Evolutionary conservation across 345 rosid species (phyloP), one percentile per base, ranked within the genome.

Genomic region (Brassica cretica): DNA sequence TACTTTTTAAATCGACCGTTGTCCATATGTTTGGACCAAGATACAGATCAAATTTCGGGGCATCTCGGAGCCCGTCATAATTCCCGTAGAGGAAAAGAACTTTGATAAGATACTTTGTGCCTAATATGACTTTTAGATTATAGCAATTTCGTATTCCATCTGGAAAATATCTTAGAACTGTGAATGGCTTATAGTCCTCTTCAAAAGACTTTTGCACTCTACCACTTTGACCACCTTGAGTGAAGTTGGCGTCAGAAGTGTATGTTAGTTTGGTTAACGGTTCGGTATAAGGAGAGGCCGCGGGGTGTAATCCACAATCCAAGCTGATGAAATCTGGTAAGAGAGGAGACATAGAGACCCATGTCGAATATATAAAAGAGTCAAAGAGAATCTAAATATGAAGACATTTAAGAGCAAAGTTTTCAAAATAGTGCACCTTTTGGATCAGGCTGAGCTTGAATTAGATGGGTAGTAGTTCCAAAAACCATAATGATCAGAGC

Each of bases 91-190:
- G 44, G 58, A 86, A 84, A 18, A 8, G 11, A n/a, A 81, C 86
- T 58, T 81, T 71, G 64, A 86, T 71, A 15, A 83, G 27, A 74
- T 88, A 88, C 1, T 72, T 69, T 24, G 76, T 64, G 19, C 74
- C 77, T 59, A 41, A 12, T 2, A 9, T 8, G 19, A 74, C 71
- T 1, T 10, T 70, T 3, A 84, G 73, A 0, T 37, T 80, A 59
- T 88, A 88, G 71, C 88, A 86, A 25, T 84, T 86, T 66, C 68
- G 81, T 21, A 12, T 56, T 19, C 88, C 91, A 0, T 86, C 39
- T 0, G 86, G 85, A 74, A 86, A 86, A 60, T 74, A 77, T 74
- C 84, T 84, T 4, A 78, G 46, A 65, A 16, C 76, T 60, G 67
- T 73, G 1, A 16, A 4, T 71, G 78, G 84, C 41, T 68, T 73